Evolutionary conservation across 2,329 filamentous ascomycete species (phyloP).

Genomic region (Botrytis paeoniae): DNA sequence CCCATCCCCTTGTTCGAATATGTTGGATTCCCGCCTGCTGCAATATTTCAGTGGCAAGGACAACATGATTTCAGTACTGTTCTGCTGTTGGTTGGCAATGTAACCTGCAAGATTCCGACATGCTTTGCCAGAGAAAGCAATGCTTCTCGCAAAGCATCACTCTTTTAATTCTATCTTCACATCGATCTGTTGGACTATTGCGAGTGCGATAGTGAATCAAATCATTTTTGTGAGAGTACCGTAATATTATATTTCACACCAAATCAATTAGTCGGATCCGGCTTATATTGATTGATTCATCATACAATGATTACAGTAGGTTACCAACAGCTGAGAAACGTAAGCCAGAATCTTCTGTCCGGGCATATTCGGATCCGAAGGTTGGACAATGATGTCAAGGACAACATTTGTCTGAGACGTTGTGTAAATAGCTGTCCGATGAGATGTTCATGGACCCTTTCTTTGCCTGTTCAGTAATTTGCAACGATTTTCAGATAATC

Average conservation of each 20-base stretch:
- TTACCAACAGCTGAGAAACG: neutral
- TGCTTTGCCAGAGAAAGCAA: neutral
- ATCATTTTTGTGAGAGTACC: neutral
- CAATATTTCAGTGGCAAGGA: neutral
- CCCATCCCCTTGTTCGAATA: neutral
- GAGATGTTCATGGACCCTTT: neutral
- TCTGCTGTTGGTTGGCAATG: neutral
- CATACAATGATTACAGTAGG: neutral
- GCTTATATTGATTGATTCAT: neutral
- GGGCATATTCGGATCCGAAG: conserved; percentile 6
- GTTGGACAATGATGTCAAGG: neutral
- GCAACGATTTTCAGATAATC: neutral
- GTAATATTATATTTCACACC: conserved; percentile 1
- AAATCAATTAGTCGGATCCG: neutral
- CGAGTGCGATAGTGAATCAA: neutral
- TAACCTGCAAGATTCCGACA: neutral
- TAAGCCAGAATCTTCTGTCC: conserved; percentile 2
- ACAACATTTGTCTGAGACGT: neutral
- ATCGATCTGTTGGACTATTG: neutral
- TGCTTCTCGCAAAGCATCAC: neutral
- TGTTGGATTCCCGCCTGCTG: neutral
- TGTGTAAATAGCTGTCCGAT: conserved; percentile 12
- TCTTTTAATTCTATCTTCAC: neutral
- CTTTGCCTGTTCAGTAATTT: neutral
- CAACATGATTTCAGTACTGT: neutral